Base-by-base conservation (phyloP, 257 asterid species). In the Ajuga chamaepitys region DNA sequence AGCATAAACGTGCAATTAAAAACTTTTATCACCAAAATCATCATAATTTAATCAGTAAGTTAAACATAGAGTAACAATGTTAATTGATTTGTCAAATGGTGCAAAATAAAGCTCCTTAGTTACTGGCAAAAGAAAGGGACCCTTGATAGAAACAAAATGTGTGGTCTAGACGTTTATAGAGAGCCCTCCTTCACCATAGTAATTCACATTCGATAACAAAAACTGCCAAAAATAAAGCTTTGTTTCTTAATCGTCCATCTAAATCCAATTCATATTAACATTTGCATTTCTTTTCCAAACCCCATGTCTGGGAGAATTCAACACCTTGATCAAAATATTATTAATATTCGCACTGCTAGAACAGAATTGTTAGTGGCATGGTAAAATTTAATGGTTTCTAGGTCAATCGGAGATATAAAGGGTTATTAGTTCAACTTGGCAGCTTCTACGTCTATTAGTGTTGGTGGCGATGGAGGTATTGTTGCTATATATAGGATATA, bases 101-200 rank as follows among this genome's bases (percentile, higher is more conserved):
- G 40, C 60, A 51, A 67, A 58, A 45, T 40, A 22, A 58, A 47
- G 37, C 14, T 38, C 56, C 34, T 35, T 6, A 2, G 50, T 57
- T 74, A 93, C 97, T 97, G 90, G 99, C 81, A 90, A 82, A 45
- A 94, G 86, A 73, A 84, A 94, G 53, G 99, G 99, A 2, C 99
- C 97, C 72, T 86, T 74, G 46, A 90, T 86, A 76, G 86, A 87
- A 76, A 85, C 89, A 74, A 73, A 68, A 81, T 86, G 85, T 83
- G 83, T 54, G 42, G 63, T 57, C 51, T 80, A 81, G 18, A 90
- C 91, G 41, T 83, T 74, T 7, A 69, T 74, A 13, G 96, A 97
- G 66, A 94, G 97, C 71, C 70, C 77, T 37, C 96, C 96, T 0
- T 86, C 87, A 10, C 97, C 95, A 17, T 85, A 86, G 30, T 14